Conservation (phyloP, 176 grass and related monocot genomes). For the Lolium rigidum region DNA sequence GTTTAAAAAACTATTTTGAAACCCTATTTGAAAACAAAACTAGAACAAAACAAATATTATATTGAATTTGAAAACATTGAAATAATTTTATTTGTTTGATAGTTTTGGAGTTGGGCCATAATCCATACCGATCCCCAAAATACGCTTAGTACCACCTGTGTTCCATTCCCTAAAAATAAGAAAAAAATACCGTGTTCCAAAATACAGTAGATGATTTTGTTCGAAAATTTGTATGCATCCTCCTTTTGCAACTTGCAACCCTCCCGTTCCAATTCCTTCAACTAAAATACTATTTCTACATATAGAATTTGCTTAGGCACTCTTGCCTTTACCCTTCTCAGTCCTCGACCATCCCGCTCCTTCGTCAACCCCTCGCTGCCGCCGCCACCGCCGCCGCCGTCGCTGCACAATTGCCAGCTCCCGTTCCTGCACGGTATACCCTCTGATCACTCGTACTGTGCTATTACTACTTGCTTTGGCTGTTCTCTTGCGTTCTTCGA, state of each 20-base stretch:
- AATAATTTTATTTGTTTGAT: too few species aligned
- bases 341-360: conserved; percentile 35
- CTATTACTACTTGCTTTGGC: not conserved
- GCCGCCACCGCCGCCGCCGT: not conserved
- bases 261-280: conserved; percentile 9
- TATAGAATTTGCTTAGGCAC: conserved; percentile 39
- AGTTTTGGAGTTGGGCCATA: too few species aligned
- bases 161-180: too few species aligned
- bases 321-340: conserved; percentile 37
- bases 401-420: not conserved
- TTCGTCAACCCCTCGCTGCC: conserved; percentile 25
- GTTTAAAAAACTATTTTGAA: too few species aligned
- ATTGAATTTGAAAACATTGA: too few species aligned
- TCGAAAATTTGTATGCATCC: conserved; percentile 27
- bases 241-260: conserved; percentile 33
- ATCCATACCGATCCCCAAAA: too few species aligned
- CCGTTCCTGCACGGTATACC: conserved; percentile 26
- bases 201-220: not conserved
- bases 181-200: too few species aligned
- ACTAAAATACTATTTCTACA: conserved; percentile 37
- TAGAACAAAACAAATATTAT: too few species aligned
- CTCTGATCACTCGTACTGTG: conserved; percentile 21
- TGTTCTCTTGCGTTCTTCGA: not conserved
- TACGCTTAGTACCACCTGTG: too few species aligned
- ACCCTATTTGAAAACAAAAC: too few species aligned